Base-by-base conservation (phyloP, 2,329 filamentous ascomycete species). In the Exophiala dermatitidis region DNA sequence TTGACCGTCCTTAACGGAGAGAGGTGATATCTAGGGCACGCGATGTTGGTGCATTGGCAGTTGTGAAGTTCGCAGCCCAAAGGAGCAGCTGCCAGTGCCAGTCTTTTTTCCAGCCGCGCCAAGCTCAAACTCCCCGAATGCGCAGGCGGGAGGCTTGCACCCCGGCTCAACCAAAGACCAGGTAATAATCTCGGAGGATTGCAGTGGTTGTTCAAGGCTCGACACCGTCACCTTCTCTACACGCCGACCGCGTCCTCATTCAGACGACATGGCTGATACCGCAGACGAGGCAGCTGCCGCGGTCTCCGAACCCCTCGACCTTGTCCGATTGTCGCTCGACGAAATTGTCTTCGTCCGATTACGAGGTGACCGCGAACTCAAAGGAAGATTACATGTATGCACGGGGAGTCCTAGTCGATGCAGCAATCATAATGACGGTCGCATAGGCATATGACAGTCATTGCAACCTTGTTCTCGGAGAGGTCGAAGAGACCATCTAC, bases 281-380 rank as follows among this genome's bases (percentile, higher is more conserved):
- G 88, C 86, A 67, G 86, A 90, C 67, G 82, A 84, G 62, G 77
- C 81, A 54, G 69, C 77, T 48, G 77, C 78, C 63, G 80, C 86
- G 53, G 86, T 90, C 53, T 84, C 90, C 49, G 91, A 98, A 75
- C 91, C 94, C 51, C 85, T 98, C 67, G 93, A 97, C 71, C 83
- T 98, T 40, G 93, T 98, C 63, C 88, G 90, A 63, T 82, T 98
- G 52, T 88, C 91, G 63, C 81, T 98, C 45, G 61, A 97, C 71
- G 93, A 98, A 72, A 83, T 93, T 43, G 93, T 98, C 48, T 95
- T 96, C 72, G 91, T 98, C 62, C 97, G 97, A 80, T 79, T 98
- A 61, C 82, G 93, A 67, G 93, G 93, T 64, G 93, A 98, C 71
- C 83, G 93, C 61, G 93, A 98, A 75, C 78, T 98, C 61, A 93